These are phyloP conservation scores for Colletotrichum eleusines DNA, from an alignment of 2,329 filamentous ascomycete genomes.

Conservation along the genomic window DNA sequence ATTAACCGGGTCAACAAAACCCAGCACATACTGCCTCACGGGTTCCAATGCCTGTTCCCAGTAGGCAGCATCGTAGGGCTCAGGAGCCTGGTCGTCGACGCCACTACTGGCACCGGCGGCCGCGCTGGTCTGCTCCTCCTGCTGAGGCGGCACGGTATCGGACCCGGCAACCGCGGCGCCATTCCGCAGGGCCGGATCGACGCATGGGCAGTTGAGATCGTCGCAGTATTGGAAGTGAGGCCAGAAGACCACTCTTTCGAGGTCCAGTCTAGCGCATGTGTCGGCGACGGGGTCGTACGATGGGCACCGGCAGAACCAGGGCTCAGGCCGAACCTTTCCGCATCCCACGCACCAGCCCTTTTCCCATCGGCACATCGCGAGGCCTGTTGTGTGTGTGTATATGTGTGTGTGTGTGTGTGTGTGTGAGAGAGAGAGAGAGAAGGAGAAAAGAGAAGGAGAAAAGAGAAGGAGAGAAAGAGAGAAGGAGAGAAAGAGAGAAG, in stretches of 20 bases:
- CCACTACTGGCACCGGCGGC: not conserved
- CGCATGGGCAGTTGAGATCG: not conserved
- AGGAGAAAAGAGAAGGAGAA: no score
- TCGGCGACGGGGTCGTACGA: not conserved
- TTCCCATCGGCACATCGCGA: not conserved
- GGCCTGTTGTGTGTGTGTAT: not conserved
- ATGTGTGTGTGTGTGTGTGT: no score
- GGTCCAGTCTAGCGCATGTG: not conserved
- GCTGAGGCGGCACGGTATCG: not conserved
- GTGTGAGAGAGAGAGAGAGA: no score
- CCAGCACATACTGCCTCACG: no score
- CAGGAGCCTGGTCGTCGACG: rapidly evolving
- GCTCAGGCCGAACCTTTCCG: not conserved
- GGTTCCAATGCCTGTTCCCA: no score
- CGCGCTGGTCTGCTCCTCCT: not conserved
- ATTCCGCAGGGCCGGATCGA: not conserved
- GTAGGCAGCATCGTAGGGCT: no score
- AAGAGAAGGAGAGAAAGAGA: no score
- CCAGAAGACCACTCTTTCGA: not conserved
- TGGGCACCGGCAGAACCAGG: not conserved
- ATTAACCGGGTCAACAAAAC: no score
- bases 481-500: no score
- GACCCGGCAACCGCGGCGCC: not conserved
- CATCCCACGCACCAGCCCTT: not conserved
- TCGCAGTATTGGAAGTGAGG: not conserved